Conservation (phyloP, 768 basidiomycete species). For the Cyclocybe cylindracea region DNA sequence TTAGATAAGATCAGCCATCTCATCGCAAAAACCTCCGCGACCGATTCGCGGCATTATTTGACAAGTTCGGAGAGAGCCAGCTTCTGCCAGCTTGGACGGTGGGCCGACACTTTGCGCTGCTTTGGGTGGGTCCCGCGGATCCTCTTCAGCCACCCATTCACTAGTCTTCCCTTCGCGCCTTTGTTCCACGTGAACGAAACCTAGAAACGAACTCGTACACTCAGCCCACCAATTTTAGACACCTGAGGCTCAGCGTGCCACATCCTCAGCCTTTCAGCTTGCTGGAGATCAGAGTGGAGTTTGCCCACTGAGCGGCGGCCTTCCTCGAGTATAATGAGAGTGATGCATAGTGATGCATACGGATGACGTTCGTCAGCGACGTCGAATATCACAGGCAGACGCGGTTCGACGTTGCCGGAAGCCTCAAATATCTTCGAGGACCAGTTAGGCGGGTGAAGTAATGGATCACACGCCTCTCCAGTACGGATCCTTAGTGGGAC, state of each 20-base stretch:
- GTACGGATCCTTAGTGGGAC: too few relatives aligned
- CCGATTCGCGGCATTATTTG: constrained; percentile 34
- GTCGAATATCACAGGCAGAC: too few relatives aligned
- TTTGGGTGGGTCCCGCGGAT: constrained; percentile 25
- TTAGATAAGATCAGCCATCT: constrained; percentile 37
- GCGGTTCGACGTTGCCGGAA: too few relatives aligned
- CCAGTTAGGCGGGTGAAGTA: too few relatives aligned
- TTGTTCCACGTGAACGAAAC: constrained; percentile 25
- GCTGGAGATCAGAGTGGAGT: background rate
- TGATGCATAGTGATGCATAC: too few relatives aligned
- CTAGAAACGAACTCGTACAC: constrained; percentile 7
- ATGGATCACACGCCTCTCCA: too few relatives aligned
- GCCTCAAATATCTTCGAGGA: too few relatives aligned
- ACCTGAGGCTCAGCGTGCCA: constrained; percentile 2
- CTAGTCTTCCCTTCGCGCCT: constrained; percentile 9
- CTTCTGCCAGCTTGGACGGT: constrained; percentile 11
- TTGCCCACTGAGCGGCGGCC: too few relatives aligned
- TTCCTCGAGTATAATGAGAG: too few relatives aligned
- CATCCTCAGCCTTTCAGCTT: too few relatives aligned
- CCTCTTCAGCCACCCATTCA: constrained; percentile 21
- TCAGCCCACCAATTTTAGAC: constrained; percentile 17
- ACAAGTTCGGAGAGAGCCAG: constrained; percentile 27
- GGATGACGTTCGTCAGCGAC: too few relatives aligned
- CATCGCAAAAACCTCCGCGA: constrained; percentile 21
- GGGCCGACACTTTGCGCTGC: background rate